Base-by-base conservation (phyloP, 371 early-diverging fungal genomes). In the Blastocladiella emersonii region DNA sequence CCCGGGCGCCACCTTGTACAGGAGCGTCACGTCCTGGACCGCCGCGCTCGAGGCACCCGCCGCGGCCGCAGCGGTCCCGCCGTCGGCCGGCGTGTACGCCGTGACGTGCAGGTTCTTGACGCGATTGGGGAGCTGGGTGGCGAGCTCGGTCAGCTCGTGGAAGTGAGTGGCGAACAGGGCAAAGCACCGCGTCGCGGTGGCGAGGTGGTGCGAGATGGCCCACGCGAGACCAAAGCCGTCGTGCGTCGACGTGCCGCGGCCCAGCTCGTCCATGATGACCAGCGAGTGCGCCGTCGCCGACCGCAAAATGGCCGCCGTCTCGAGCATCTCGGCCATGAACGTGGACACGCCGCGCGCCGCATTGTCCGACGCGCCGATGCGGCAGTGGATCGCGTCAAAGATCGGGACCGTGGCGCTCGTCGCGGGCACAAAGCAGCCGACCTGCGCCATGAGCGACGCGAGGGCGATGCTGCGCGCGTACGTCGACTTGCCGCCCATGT, bases 201-300 rank as follows among this genome's bases (percentile, higher is more conserved):
- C 83, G 60, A 97, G 90, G 68, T 92, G 80, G 65, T 30, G 63
- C 32, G 65, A 8, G 21, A 59, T 59, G 15, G 59, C 59, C 2
- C 36, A 59, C 36, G 59, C 59, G 7, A 59, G 59, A n/a, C 59
- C 59, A 15, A 59, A 59, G 23, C 99, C 99, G 74, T 99, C 99
- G 77, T 86, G 90, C 0, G 99, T 98, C 51, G 88, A 87, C 0
- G 99, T 99, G 21, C 99, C 99, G 64, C 99, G 85, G 51, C 99
- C 99, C 36, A 99, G 81, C 76, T 99, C 99, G 77, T 99, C 99
- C 63, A 99, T 78, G 61, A 99, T 95, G 32, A 99, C 98, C 75
- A 99, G 85, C 10, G 97, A 96, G 7, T 84, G 80, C 3, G 83
- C 81, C 2, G 99, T 98, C 0, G 98, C 94, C 69, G 95, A 88